These are phyloP conservation scores for Lodderomyces pseudojiufengensis DNA, from an alignment of 1,139 yeast genomes.

Conservation along the genomic window DNA sequence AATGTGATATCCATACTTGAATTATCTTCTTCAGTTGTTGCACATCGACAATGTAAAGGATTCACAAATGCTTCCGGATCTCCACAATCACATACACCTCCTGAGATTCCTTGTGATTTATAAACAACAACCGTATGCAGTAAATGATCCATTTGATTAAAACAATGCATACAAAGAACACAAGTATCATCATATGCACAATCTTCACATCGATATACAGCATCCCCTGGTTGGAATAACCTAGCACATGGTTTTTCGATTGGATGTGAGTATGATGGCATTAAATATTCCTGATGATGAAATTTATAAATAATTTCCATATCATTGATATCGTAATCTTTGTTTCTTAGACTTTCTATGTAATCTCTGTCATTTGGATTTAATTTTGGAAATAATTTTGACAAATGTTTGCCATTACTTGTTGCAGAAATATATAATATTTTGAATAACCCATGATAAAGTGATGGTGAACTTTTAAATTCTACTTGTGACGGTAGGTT, in stretches of 20 bases:
- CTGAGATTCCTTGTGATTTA: slow-evolving; percentile 44
- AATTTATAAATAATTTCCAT: slow-evolving; percentile 15
- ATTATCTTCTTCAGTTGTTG: slow-evolving; percentile 9
- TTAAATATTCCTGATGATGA: slow-evolving; percentile 9
- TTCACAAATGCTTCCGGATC: slow-evolving; percentile 76
- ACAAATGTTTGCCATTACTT: slow-evolving; percentile 27
- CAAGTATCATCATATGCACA: slow-evolving; percentile 77
- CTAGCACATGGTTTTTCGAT: slow-evolving; percentile 56
- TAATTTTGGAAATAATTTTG: slow-evolving; percentile 25
- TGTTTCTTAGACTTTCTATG: not conserved
- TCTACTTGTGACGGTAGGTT: slow-evolving; percentile 23
- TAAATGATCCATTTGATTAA: slow-evolving; percentile 61
- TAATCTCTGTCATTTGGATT: not conserved
- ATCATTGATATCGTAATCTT: slow-evolving; percentile 17
- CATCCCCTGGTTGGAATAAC: slow-evolving; percentile 54
- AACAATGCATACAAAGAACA: slow-evolving; percentile 68
- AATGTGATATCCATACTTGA: slow-evolving; percentile 12
- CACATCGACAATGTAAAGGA: slow-evolving; percentile 50
- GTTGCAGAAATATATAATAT: slow-evolving; percentile 32
- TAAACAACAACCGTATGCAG: slow-evolving; percentile 60
- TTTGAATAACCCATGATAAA: slow-evolving; percentile 21
- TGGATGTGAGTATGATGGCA: slow-evolving; percentile 22
- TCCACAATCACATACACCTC: slow-evolving; percentile 89
- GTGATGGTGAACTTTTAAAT: slow-evolving; percentile 13
- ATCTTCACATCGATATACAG: slow-evolving; percentile 59